These are phyloP conservation scores for Poa pratensis DNA, from an alignment of 176 grass and related monocot genomes.

Conservation along the genomic window DNA sequence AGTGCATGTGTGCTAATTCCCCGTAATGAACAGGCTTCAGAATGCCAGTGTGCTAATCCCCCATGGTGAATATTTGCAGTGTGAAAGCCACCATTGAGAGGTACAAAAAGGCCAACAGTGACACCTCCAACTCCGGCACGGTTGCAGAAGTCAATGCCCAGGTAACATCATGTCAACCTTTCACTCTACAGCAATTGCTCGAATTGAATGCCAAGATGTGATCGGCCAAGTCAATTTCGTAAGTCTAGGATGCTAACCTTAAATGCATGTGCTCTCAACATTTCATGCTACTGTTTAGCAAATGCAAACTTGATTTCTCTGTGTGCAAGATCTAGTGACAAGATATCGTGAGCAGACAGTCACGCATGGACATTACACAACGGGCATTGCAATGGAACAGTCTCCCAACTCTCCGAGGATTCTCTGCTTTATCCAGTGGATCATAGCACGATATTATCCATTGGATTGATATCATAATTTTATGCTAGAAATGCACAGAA, in stretches of 20 bases:
- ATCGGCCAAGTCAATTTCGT: not conserved
- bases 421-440: constrained; percentile 19
- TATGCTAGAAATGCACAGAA: not conserved
- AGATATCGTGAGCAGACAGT: constrained; percentile 30
- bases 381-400: constrained; percentile 11
- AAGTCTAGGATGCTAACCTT: constrained; percentile 13
- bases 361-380: not conserved
- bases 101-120: constrained; percentile 90
- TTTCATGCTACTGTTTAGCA: constrained; percentile 40
- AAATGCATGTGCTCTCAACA: constrained; percentile 12
- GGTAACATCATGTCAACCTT: constrained; percentile 65
- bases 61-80: constrained; percentile 45
- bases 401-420: not conserved
- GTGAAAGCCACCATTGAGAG: constrained; percentile 94
- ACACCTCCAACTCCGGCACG: constrained; percentile 63
- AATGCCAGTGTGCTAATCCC: too few species aligned
- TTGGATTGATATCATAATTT: constrained; percentile 11
- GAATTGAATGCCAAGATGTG: constrained; percentile 16
- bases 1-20: not conserved
- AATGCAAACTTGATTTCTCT: constrained; percentile 2
- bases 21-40: too few species aligned
- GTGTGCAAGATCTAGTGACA: constrained; percentile 36
- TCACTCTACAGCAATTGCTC: constrained; percentile 29
- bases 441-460: not conserved
- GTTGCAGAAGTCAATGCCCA: constrained; percentile 82